These are phyloP conservation scores for Colletotrichum caudatum DNA, from an alignment of 2,329 filamentous ascomycete genomes.

Conservation along the genomic window DNA sequence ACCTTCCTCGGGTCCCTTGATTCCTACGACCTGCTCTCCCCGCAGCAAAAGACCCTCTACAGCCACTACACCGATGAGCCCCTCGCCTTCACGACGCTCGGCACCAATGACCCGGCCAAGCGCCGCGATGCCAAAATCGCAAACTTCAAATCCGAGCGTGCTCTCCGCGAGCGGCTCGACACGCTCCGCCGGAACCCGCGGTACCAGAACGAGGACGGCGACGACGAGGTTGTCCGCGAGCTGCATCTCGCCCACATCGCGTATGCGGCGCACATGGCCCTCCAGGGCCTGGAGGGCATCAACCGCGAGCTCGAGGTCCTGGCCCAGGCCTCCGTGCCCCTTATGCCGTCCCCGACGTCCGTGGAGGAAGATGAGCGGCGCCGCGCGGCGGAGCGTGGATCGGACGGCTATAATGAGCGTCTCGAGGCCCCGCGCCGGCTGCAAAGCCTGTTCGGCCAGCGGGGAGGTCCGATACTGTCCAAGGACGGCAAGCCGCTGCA, in stretches of 20 bases:
- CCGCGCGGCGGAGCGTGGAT: slow-evolving; percentile 48
- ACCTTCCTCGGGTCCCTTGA: slow-evolving; percentile 82
- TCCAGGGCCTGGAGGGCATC: slow-evolving; percentile 88
- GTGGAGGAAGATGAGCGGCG: slow-evolving; percentile 61
- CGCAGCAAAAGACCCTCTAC: slow-evolving; percentile 75
- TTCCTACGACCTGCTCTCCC: slow-evolving; percentile 78
- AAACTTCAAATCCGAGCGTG: slow-evolving; percentile 86
- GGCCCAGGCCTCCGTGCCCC: slow-evolving; percentile 74
- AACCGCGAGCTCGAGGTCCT: slow-evolving; percentile 88
- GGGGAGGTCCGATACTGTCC: slow-evolving; percentile 78
- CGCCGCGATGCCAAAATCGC: slow-evolving; percentile 87
- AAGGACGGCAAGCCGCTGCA: slow-evolving; percentile 85
- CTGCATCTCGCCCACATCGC: slow-evolving; percentile 81
- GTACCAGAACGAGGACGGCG: slow-evolving; percentile 73
- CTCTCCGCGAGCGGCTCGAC: slow-evolving; percentile 85
- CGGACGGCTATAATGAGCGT: slow-evolving; percentile 75
- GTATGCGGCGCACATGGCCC: slow-evolving; percentile 81
- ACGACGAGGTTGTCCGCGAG: slow-evolving; percentile 86
- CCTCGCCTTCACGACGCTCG: slow-evolving; percentile 77
- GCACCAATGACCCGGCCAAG: slow-evolving; percentile 67
- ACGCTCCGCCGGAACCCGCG: slow-evolving; percentile 58
- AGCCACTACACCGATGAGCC: slow-evolving; percentile 80
- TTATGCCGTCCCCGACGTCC: slow-evolving; percentile 57
- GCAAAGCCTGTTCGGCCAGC: slow-evolving; percentile 57
- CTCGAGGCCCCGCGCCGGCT: slow-evolving; percentile 75